Conservation (phyloP, 2,329 filamentous ascomycete species). For the Furcasterigmium sp. region DNA sequence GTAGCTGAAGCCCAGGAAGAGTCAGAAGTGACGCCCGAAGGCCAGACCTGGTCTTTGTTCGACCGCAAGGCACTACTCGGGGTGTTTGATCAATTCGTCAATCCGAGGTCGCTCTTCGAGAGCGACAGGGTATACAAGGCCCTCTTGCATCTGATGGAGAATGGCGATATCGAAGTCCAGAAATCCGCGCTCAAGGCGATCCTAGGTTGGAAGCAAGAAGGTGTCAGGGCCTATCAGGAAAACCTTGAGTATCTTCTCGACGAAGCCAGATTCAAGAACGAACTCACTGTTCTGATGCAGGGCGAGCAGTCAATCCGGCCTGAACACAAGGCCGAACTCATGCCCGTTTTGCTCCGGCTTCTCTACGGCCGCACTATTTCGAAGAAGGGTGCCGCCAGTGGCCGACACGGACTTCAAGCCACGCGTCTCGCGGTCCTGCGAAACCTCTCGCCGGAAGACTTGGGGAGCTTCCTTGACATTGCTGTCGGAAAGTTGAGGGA, state of each 20-base stretch:
- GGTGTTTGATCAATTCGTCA: slow-evolving; percentile 79
- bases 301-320: slow-evolving; percentile 67
- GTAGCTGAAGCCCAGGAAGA: slow-evolving; percentile 31
- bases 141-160: slow-evolving; percentile 70
- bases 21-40: slow-evolving; percentile 33
- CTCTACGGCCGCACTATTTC: slow-evolving; percentile 87
- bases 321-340: slow-evolving; percentile 66
- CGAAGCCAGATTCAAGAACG: slow-evolving; percentile 86
- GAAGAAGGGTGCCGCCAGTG: slow-evolving; percentile 70
- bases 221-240: slow-evolving; percentile 73
- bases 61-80: slow-evolving; percentile 81
- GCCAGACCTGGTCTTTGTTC: slow-evolving; percentile 59
- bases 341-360: slow-evolving; percentile 81
- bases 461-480: slow-evolving; percentile 78
- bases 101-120: slow-evolving; percentile 78
- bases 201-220: slow-evolving; percentile 80
- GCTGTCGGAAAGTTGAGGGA: slow-evolving; percentile 66
- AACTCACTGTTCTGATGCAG: slow-evolving; percentile 83
- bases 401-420: slow-evolving; percentile 74
- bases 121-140: slow-evolving; percentile 70
- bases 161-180: slow-evolving; percentile 88
- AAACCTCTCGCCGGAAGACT: slow-evolving; percentile 67
- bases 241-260: slow-evolving; percentile 83
- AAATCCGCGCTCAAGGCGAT: slow-evolving; percentile 79
- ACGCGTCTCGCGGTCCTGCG: slow-evolving; percentile 78